These are phyloP conservation scores for Nannochloris sp. DNA, from an alignment of 139 green algal species.

Conservation along the genomic window DNA sequence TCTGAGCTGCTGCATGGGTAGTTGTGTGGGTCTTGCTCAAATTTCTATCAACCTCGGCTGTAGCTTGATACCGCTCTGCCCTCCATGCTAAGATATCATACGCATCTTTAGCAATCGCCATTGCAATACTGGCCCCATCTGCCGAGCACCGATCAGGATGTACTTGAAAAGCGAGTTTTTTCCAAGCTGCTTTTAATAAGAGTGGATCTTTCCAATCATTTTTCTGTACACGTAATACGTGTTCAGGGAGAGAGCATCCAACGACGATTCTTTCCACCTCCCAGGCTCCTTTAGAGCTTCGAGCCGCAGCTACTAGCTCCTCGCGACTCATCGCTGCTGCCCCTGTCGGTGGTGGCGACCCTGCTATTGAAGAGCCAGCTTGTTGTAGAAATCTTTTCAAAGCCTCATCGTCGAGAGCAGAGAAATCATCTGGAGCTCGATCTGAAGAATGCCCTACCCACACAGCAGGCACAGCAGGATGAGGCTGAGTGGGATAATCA, in stretches of 20 bases:
- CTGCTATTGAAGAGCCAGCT: background rate
- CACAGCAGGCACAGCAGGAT: slow-evolving; percentile 1
- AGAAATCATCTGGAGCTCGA: background rate
- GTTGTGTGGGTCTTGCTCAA: background rate
- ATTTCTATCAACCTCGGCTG: background rate
- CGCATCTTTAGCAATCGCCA: slow-evolving; percentile 6
- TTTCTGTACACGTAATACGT: slow-evolving; percentile 21
- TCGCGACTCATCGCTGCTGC: background rate
- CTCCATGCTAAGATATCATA: slow-evolving; percentile 7
- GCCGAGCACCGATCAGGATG: slow-evolving; percentile 19
- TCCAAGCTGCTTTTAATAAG: slow-evolving; percentile 8
- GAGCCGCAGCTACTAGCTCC: slow-evolving; percentile 3
- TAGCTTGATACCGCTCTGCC: background rate
- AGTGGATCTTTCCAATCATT: background rate
- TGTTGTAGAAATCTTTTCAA: slow-evolving; percentile 22
- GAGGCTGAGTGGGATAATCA: too few relatives aligned
- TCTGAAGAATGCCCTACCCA: slow-evolving; percentile 9
- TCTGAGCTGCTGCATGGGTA: too few relatives aligned
- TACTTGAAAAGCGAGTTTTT: slow-evolving; percentile 8
- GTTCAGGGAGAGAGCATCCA: slow-evolving; percentile 14
- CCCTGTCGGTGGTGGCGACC: background rate
- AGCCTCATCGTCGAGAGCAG: slow-evolving; percentile 1
- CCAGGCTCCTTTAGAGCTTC: background rate
- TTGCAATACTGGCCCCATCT: slow-evolving; percentile 13
- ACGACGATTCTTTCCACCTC: slow-evolving; percentile 21